phyloP scores from a whole-genome alignment of 352 stramenopile genomes.

The Pythium biforme region DNA sequence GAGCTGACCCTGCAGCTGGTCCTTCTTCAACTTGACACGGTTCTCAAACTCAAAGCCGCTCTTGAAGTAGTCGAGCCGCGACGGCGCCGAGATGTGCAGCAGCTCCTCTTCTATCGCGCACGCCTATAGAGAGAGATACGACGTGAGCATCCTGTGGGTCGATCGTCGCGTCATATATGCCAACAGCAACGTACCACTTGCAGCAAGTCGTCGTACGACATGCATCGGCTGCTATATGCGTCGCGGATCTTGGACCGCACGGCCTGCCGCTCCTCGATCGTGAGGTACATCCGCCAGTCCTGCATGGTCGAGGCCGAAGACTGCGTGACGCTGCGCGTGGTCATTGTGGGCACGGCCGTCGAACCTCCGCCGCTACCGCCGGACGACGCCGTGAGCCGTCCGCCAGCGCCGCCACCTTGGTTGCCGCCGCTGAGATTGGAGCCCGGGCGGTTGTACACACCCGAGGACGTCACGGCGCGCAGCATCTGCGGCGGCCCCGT shows the following conservation, averaged over 20 bases:
- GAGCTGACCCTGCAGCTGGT: conserved; percentile 84
- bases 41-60: conserved; percentile 91
- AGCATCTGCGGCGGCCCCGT: conserved; percentile 83
- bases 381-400: conserved; percentile 9
- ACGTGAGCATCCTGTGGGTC: conserved; percentile 3
- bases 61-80: conserved; percentile 89
- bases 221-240: conserved; percentile 82
- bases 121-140: conserved; percentile 37
- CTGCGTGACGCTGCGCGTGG: conserved; percentile 59
- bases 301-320: conserved; percentile 57
- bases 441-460: conserved; percentile 72
- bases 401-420: background rate
- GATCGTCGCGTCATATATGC: no score
- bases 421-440: conserved; percentile 10
- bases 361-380: conserved; percentile 20
- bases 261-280: conserved; percentile 87
- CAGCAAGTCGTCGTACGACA: conserved; percentile 85
- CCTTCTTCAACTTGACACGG: conserved; percentile 88
- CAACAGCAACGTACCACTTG: conserved; percentile 63
- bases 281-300: conserved; percentile 89
- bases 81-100: conserved; percentile 86
- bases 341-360: conserved; percentile 27
- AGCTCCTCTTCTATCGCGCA: conserved; percentile 89
- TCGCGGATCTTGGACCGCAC: conserved; percentile 87
- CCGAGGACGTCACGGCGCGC: conserved; percentile 78